Evolutionary conservation across 345 rosid genomes (phyloP).

Genomic region (Sonneratia caseolaris): DNA sequence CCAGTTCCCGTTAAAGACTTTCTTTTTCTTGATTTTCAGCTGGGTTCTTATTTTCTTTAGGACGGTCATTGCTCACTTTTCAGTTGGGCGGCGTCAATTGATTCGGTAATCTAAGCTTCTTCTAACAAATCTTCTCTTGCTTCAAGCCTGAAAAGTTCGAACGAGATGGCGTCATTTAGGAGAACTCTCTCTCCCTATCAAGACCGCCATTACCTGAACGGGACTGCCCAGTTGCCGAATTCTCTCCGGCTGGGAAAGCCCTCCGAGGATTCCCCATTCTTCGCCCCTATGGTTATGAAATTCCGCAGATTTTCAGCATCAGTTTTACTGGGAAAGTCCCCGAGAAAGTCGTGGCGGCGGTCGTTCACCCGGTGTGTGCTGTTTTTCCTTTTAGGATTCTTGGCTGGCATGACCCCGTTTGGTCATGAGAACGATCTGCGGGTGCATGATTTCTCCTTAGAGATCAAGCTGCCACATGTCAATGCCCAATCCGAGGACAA

Average conservation of each 20-base stretch:
- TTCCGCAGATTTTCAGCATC: constrained; percentile 20
- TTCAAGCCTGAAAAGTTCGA: background rate
- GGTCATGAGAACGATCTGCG: constrained; percentile 44
- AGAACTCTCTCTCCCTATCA: constrained; percentile 76
- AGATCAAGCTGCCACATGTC: constrained; percentile 49
- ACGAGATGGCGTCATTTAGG: constrained; percentile 72
- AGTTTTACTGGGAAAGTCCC: constrained; percentile 16
- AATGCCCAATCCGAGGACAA: constrained; percentile 30
- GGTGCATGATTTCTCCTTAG: constrained; percentile 45
- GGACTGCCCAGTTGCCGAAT: constrained; percentile 22
- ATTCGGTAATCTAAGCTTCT: background rate
- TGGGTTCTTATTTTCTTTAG: background rate
- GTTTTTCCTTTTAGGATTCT: constrained; percentile 55
- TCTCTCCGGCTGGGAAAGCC: constrained; percentile 33
- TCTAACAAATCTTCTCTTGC: background rate
- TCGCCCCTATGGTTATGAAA: constrained; percentile 13
- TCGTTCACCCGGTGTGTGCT: constrained; percentile 49
- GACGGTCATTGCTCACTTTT: background rate
- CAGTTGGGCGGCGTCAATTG: constrained; percentile 3
- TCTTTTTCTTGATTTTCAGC: constrained; percentile 1
- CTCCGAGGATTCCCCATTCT: constrained; percentile 18
- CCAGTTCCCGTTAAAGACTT: background rate
- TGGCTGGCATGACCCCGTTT: constrained; percentile 52
- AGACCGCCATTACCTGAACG: constrained; percentile 48
- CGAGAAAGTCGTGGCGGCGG: constrained; percentile 49